Percentiles rank a stretch among this genome's conserved stretches.
These are phyloP conservation scores for Pythium sukuiense DNA, from an alignment of 352 stramenopile genomes.

Conservation along the genomic window DNA sequence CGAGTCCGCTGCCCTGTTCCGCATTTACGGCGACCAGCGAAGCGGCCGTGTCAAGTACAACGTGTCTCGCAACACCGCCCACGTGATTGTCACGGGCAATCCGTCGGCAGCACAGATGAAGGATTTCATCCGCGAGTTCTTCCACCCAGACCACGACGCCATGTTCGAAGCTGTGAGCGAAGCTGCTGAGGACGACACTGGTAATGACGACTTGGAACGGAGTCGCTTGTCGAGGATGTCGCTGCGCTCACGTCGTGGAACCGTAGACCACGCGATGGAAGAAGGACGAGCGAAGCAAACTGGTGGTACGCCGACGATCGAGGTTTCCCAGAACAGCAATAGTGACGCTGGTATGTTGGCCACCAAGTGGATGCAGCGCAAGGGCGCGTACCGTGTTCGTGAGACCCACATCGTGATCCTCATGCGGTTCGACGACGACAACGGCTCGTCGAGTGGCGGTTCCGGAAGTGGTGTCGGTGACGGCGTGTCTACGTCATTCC, in stretches of 20 bases:
- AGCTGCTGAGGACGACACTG: neutral
- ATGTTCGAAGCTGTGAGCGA: constrained; percentile 26
- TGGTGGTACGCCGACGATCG: constrained; percentile 1
- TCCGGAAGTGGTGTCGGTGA: constrained; percentile 1
- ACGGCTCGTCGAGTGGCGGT: neutral
- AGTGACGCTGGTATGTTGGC: constrained; percentile 16
- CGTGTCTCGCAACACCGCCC: constrained; percentile 59
- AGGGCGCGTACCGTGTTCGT: constrained; percentile 44
- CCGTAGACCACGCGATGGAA: constrained; percentile 3
- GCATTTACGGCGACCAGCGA: constrained; percentile 71
- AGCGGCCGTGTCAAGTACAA: constrained; percentile 59
- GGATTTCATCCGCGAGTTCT: constrained; percentile 89
- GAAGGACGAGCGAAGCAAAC: constrained; percentile 3
- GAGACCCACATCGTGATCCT: constrained; percentile 83
- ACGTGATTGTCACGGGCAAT: constrained; percentile 88
- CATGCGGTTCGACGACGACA: constrained; percentile 70
- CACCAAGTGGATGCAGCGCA: constrained; percentile 56
- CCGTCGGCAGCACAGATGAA: constrained; percentile 76
- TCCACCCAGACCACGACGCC: constrained; percentile 79
- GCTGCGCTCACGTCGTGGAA: neutral
- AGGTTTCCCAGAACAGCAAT: constrained; percentile 11
- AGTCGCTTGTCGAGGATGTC: neutral
- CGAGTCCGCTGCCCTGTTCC: constrained; percentile 77
- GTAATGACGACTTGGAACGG: constrained; percentile 7
- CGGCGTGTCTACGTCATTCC: constrained; percentile 38